Evolutionary conservation across 2,329 filamentous ascomycete genomes (phyloP), one percentile per base, ranked within the genome.

Genomic region (Aspergillus oerlinghausenensis): DNA sequence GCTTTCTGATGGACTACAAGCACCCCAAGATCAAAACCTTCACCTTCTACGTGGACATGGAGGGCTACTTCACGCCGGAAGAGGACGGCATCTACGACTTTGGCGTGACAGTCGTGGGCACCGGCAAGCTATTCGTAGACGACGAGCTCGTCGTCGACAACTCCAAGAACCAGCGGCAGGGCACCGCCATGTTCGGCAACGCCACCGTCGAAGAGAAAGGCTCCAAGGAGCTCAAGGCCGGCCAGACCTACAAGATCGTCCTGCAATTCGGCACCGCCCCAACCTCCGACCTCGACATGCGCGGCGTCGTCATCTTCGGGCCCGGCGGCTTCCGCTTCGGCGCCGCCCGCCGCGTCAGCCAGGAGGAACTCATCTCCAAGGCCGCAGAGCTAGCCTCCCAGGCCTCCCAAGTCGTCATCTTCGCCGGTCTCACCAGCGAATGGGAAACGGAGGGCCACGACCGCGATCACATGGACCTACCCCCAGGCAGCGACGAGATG

Each of bases 371-470:
- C 66, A 85, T 92, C 55, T 75, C 81, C 51, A 80, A 85, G 58
- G 89, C 90, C 0, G 87, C 88, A 1, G 78, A 82, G 28, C 77
- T 88, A 6, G 90, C 90, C 29, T 82, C 80, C 67, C 80, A 83
- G 45, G 86, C 87, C 1, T 89, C 93, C 55, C 88, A 92, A 67
- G 90, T 92, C 50, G 81, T 94, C 59, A 79, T 94, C 54, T 89
- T 89, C 67, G 87, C 86, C 1, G 90, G 90, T 1, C 80, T 94
- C 50, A 92, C 92, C 66, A 83, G 82, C 40, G 89, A 93, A 67
- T 93, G 89, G 88, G 90, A 93, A 71, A 87, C 86, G 0, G 89
- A 92, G 75, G 88, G 88, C 32, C 79, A 83, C 42, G 83, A 86
- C 63, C 80, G 84, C 55, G 73, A 76, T 10, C 75, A 77, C 67